Percentiles rank a stretch among this genome's conserved stretches.
Conservation (phyloP, 2,329 filamentous ascomycete genomes). For the Dothideomycetidae sp. region DNA sequence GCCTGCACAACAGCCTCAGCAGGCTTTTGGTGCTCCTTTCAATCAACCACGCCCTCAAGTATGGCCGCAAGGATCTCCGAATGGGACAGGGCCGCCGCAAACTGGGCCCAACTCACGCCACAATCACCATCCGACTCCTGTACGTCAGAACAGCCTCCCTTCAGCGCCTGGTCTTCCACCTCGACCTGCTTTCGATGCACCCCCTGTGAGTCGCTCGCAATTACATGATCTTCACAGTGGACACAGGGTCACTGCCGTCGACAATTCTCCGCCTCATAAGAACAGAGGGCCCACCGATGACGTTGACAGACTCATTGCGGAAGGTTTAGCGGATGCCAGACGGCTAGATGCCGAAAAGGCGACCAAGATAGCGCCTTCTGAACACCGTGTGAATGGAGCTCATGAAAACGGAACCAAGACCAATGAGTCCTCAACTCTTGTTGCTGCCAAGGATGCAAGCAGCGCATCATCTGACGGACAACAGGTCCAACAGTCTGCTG, state of each 20-base stretch:
- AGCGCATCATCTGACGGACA: not conserved
- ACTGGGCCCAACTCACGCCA: constrained; percentile 23
- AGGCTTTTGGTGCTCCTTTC: constrained; percentile 15
- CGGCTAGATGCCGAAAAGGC: not conserved
- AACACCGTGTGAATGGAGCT: not conserved
- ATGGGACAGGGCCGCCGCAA: constrained; percentile 6
- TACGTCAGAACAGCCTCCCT: constrained; percentile 40
- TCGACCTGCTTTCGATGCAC: constrained; percentile 43
- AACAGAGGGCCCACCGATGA: too few species aligned
- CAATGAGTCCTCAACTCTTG: not conserved
- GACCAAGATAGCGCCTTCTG: not conserved
- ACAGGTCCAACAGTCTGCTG: not conserved
- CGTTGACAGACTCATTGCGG: not conserved
- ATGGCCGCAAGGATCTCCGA: constrained; percentile 28
- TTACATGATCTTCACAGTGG: constrained; percentile 45
- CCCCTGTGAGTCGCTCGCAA: constrained; percentile 38
- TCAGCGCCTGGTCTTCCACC: constrained; percentile 44
- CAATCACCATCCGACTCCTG: not conserved
- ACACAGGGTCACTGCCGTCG: constrained; percentile 19
- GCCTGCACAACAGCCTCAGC: constrained; percentile 10
- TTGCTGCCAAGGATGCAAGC: not conserved
- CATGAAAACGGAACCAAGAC: not conserved
- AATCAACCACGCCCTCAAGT: constrained; percentile 12
- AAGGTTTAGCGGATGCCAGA: not conserved
- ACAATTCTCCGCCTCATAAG: not conserved